These are phyloP conservation scores for Abrus pulchellus DNA, from an alignment of 306 rosid genomes.

Conservation along the genomic window DNA sequence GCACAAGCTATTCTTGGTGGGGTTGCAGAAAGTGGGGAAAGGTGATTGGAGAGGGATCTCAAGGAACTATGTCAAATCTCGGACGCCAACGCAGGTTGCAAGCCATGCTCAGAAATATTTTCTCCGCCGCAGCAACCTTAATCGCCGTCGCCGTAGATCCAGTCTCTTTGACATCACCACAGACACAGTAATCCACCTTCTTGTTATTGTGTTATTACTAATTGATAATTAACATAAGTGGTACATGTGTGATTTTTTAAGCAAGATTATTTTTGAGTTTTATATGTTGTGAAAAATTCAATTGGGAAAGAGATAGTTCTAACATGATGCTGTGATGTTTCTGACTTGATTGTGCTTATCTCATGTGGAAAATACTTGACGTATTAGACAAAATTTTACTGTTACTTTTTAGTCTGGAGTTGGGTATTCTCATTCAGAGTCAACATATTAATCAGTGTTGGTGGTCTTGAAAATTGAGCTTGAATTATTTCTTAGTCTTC, in stretches of 20 bases:
- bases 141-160: conserved; percentile 92
- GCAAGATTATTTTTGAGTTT: too few species aligned
- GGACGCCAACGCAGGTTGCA: conserved; percentile 92
- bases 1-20: conserved; percentile 78
- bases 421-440: neutral
- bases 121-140: conserved; percentile 78
- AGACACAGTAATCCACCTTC: conserved; percentile 58
- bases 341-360: too few species aligned
- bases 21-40: conserved; percentile 86
- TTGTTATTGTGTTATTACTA: neutral
- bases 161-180: conserved; percentile 92
- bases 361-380: too few species aligned
- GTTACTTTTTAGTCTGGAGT: neutral
- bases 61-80: conserved; percentile 78
- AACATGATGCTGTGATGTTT: too few species aligned
- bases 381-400: neutral
- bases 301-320: too few species aligned
- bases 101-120: conserved; percentile 93
- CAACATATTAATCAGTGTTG: neutral
- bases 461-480: conserved; percentile 17
- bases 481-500: conserved; percentile 6
- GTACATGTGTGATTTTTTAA: too few species aligned
- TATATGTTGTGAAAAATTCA: too few species aligned
- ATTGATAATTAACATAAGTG: too few species aligned
- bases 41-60: conserved; percentile 97